Evolutionary conservation across 2,329 filamentous ascomycete genomes (phyloP).

Genomic region (Aspergillus pseudoglaucus): DNA sequence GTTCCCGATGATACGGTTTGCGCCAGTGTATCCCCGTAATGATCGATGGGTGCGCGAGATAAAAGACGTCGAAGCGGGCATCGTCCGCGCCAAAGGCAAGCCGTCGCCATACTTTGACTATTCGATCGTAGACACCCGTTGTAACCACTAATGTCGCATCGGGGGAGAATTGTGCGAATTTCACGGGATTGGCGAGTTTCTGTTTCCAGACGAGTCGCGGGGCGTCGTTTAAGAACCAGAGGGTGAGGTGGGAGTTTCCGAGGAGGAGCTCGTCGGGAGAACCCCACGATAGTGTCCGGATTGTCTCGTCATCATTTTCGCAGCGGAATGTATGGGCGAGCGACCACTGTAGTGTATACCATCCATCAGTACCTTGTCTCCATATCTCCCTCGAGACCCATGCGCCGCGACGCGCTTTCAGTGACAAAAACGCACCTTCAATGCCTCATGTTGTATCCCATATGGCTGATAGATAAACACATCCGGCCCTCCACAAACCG

Average conservation of each 20-base stretch:
- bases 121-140: constrained; percentile 66
- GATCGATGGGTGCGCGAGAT: constrained; percentile 73
- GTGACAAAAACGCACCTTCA: constrained; percentile 55
- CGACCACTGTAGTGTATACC: constrained; percentile 44
- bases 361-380: constrained; percentile 14
- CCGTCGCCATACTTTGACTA: constrained; percentile 90
- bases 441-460: constrained; percentile 60
- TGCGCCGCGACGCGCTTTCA: not conserved
- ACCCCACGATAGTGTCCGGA: constrained; percentile 75
- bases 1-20: constrained; percentile 66
- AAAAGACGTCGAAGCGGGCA: constrained; percentile 81
- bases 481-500: constrained; percentile 59
- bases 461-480: constrained; percentile 76
- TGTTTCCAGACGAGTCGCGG: constrained; percentile 63
- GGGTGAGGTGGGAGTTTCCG: constrained; percentile 61
- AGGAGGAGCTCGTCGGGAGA: constrained; percentile 76
- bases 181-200: constrained; percentile 63
- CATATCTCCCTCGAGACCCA: no score
- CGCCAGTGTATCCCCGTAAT: constrained; percentile 87
- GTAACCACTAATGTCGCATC: constrained; percentile 84
- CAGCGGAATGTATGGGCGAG: constrained; percentile 48
- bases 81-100: constrained; percentile 76
- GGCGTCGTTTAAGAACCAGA: constrained; percentile 55
- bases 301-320: constrained; percentile 37
- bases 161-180: constrained; percentile 72